Evolutionary conservation across 495 filamentous ascomycete species (phyloP).

Genomic region (Tuber melanosporum): DNA sequence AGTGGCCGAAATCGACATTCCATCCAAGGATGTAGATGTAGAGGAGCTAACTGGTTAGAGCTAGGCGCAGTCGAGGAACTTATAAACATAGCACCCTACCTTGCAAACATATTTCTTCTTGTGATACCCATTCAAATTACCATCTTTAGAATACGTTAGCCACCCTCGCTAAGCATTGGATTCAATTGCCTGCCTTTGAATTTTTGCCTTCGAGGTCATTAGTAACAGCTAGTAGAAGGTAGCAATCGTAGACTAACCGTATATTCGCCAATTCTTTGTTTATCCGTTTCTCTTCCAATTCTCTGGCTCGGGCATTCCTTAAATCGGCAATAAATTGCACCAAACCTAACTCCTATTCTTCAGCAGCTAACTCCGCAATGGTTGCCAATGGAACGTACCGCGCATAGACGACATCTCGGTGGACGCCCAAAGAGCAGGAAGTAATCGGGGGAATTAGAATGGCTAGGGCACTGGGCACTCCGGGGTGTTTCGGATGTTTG

Average conservation of each 20-base stretch:
- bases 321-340: conserved; percentile 98
- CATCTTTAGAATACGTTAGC: conserved; percentile 54
- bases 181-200: conserved; percentile 57
- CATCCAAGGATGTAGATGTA: conserved; percentile 99
- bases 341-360: conserved; percentile 50
- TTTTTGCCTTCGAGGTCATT: conserved; percentile 54
- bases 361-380: conserved; percentile 31
- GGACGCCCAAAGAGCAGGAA: not conserved
- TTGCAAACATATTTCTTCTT: conserved; percentile 99
- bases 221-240: conserved; percentile 14
- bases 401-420: conserved; percentile 41
- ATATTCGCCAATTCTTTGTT: conserved; percentile 99
- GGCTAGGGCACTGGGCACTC: not conserved
- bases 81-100: conserved; percentile 45
- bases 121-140: conserved; percentile 86
- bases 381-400: conserved; percentile 20
- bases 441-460: not conserved
- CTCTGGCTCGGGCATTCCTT: conserved; percentile 86
- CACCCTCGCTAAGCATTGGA: conserved; percentile 9
- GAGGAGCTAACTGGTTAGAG: conserved; percentile 57
- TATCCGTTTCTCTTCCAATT: conserved; percentile 97
- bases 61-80: not conserved
- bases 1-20: conserved; percentile 98
- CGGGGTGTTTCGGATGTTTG: not conserved
- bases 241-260: conserved; percentile 49